Evolutionary conservation across 106 monocot species (phyloP).

Genomic region (Dendrobium chrysotoxum): DNA sequence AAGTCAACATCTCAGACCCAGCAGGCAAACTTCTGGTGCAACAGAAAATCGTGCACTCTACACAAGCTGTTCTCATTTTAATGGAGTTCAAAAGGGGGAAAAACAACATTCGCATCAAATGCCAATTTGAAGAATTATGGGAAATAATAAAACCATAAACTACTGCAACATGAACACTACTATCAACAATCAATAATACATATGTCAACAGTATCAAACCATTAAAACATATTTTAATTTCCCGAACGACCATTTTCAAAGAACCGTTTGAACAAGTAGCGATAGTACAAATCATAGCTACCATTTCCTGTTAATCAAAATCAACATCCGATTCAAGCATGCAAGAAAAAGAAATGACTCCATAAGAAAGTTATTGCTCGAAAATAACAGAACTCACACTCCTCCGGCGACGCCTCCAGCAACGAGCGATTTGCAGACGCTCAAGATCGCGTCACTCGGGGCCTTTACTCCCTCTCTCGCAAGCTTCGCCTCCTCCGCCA

Average conservation of each 20-base stretch:
- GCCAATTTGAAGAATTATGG: background rate
- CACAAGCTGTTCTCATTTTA: background rate
- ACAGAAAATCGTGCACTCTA: background rate
- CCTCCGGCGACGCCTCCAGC: constrained; percentile 96
- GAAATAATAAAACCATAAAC: background rate
- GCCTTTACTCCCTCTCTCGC: constrained; percentile 90
- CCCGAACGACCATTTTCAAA: background rate
- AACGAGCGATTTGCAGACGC: constrained; percentile 80
- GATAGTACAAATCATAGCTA: background rate
- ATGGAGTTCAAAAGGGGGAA: background rate
- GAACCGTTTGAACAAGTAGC: background rate
- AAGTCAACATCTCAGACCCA: background rate
- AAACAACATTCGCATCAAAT: background rate
- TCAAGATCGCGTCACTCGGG: constrained; percentile 65
- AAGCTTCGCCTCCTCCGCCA: constrained; percentile 96
- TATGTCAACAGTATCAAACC: background rate
- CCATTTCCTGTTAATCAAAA: background rate
- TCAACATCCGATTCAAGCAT: background rate
- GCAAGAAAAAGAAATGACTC: background rate
- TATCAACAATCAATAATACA: background rate
- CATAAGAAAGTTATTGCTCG: background rate
- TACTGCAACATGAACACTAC: background rate
- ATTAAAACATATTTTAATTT: background rate
- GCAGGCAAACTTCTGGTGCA: background rate
- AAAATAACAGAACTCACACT: constrained; percentile 46